These are phyloP conservation scores for Ettlia oleoabundans DNA, from an alignment of 139 green algal species.

Conservation along the genomic window DNA sequence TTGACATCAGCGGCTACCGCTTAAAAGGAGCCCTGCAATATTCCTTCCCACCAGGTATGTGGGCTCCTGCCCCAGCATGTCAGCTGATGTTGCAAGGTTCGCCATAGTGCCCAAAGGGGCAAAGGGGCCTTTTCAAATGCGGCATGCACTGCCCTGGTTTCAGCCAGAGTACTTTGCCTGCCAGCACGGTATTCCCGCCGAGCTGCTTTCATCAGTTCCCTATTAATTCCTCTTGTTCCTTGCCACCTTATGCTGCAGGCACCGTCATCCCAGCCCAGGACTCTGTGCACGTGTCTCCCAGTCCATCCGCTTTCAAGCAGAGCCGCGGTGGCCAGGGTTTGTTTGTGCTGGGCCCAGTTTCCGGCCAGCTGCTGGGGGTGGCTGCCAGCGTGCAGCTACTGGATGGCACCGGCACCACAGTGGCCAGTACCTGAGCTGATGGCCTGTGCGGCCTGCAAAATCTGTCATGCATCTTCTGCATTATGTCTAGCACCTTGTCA, in stretches of 20 bases:
- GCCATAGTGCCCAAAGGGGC: no score
- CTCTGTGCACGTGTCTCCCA: conserved; percentile 42
- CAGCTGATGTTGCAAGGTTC: no score
- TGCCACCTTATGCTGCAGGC: conserved; percentile 25
- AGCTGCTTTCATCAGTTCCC: not conserved
- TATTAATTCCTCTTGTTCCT: not conserved
- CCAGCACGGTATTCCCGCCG: not conserved
- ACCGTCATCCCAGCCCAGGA: conserved; percentile 55
- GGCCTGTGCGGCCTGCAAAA: no score
- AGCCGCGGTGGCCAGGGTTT: conserved; percentile 50
- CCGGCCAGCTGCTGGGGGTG: conserved; percentile 13
- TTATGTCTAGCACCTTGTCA: no score
- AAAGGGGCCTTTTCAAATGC: no score
- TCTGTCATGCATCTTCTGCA: no score
- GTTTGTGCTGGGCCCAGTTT: conserved; percentile 52
- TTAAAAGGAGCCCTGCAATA: conserved; percentile 43
- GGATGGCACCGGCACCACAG: not conserved
- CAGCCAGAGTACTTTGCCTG: not conserved
- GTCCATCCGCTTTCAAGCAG: conserved; percentile 44
- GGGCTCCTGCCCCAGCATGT: not conserved
- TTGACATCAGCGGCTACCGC: conserved; percentile 76
- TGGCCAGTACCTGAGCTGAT: conserved; percentile 15
- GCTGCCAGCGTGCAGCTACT: conserved; percentile 27
- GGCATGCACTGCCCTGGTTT: not conserved
- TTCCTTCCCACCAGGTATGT: conserved; percentile 53